Base-by-base conservation (phyloP, 768 basidiomycete species). In the Naganishia onofrii region DNA sequence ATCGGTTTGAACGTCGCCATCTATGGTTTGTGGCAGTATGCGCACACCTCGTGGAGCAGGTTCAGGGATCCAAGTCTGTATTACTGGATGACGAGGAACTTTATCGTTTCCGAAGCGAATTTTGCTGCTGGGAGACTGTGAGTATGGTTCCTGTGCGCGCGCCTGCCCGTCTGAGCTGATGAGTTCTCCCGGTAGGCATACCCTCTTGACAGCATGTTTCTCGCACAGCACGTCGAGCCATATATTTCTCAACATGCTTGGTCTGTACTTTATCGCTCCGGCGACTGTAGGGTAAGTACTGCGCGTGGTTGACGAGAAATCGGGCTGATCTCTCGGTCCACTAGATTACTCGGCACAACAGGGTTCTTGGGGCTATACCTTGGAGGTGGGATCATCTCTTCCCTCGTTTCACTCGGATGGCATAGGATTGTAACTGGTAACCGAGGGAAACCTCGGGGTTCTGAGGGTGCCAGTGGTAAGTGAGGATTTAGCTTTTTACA, bases 11-110 rank as follows among this genome's bases (percentile, higher is more conserved):
- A 80, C 38, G 75, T 75, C 23, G 79, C 66, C 15, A 73, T 80
- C 13, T 80, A 76, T 71, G 38, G 76, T 0, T 60, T 80, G 7
- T 80, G 79, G 79, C 77, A 79, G 71, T 80, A 80, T 65, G 79
- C 76, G n/a, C 56, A 72, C 0, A 57, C 68, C 10, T 73, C 70
- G 29, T 73, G 71, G 67, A 71, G 56, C 63, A 72, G 78, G 36
- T 80, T 80, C 69, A 65, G 74, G 31, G 79, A 80, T 74, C 78
- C 79, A 10, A 64, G 67, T 0, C 68, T 80, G 19, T 76, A 76
- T 65, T 58, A 72, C 19, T 80, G 74, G 67, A 64, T 80, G 70
- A 63, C 71, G 34, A 76, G 76, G 54, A 80, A 80, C 70, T 80
- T 80, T 68, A 71, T 79, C 28, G 67, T 79, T 23, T 78, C 73